These are phyloP conservation scores for Lolium perenne DNA, from an alignment of 176 grass and related monocot genomes.

Conservation along the genomic window DNA sequence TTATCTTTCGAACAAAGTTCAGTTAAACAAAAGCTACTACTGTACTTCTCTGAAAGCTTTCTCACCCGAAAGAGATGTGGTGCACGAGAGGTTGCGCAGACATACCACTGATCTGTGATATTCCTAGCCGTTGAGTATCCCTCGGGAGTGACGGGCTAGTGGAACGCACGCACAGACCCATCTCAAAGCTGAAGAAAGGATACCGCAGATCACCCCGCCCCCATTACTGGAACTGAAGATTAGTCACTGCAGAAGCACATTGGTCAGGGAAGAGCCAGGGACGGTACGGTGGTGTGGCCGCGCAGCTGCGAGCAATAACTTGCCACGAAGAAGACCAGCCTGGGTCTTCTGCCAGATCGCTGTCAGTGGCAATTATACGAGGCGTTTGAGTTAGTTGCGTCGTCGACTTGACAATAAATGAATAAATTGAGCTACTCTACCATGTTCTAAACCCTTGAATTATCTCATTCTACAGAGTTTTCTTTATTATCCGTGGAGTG, in stretches of 20 bases:
- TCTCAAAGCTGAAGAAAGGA: not conserved
- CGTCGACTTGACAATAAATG: no score
- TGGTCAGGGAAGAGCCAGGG: not conserved
- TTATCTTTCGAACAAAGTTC: not conserved
- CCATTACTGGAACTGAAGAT: not conserved
- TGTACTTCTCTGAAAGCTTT: no score
- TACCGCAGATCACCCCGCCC: not conserved
- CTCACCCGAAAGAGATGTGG: no score
- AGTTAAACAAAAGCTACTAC: not conserved
- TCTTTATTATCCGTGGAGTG: no score
- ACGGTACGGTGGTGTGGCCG: no score
- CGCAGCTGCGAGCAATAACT: not conserved
- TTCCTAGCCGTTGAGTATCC: no score
- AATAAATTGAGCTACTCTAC: no score
- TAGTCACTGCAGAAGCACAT: not conserved
- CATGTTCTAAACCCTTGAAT: no score
- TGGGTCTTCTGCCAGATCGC: not conserved
- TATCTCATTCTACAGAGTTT: no score
- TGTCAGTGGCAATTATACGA: not conserved
- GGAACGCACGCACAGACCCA: slow-evolving; percentile 30
- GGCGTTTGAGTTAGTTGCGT: not conserved
- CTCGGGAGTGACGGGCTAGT: not conserved
- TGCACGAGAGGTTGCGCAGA: no score
- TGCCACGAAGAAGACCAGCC: not conserved
- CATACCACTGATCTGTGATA: no score